Percentiles rank a stretch among this genome's conserved stretches.
These are phyloP conservation scores for Meira miltonrushii DNA, from an alignment of 1,284 basidiomycete species.

Conservation along the genomic window DNA sequence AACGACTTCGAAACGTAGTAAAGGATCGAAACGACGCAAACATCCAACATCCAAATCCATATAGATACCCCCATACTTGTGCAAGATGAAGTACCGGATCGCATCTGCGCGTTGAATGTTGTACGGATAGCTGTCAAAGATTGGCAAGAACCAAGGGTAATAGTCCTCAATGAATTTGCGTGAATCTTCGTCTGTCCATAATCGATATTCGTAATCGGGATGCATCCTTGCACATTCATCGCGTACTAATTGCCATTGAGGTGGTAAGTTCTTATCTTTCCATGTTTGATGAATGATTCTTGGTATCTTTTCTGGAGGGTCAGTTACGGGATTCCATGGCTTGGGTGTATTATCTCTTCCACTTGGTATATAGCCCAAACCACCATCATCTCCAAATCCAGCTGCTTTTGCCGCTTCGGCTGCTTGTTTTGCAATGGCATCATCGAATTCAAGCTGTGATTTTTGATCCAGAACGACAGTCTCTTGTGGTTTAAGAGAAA, in stretches of 20 bases:
- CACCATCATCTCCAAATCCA: constrained; percentile 13
- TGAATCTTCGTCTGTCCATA: constrained; percentile 90
- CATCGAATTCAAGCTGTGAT: not conserved
- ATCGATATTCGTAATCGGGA: constrained; percentile 89
- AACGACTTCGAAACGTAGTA: constrained; percentile 81
- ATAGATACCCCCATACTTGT: constrained; percentile 88
- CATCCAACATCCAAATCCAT: constrained; percentile 97
- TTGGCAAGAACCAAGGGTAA: constrained; percentile 87
- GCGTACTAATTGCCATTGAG: constrained; percentile 65
- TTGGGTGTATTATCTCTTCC: constrained; percentile 62
- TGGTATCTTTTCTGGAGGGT: constrained; percentile 60
- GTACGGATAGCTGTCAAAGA: constrained; percentile 87
- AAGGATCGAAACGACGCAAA: constrained; percentile 76
- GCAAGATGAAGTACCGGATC: constrained; percentile 94
- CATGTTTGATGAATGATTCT: constrained; percentile 97
- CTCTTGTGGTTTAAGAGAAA: constrained; percentile 10
- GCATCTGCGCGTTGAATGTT: constrained; percentile 93
- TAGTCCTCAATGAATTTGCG: constrained; percentile 80
- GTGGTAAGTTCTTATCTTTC: constrained; percentile 83
- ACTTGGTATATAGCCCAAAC: constrained; percentile 8
- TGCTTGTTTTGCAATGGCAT: constrained; percentile 4
- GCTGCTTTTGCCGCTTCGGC: constrained; percentile 10
- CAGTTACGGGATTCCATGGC: constrained; percentile 46
- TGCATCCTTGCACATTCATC: constrained; percentile 54
- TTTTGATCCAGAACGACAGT: not conserved